These are phyloP conservation scores for Zizania palustris DNA, from an alignment of 202 grass and related monocot species.

Conservation along the genomic window DNA sequence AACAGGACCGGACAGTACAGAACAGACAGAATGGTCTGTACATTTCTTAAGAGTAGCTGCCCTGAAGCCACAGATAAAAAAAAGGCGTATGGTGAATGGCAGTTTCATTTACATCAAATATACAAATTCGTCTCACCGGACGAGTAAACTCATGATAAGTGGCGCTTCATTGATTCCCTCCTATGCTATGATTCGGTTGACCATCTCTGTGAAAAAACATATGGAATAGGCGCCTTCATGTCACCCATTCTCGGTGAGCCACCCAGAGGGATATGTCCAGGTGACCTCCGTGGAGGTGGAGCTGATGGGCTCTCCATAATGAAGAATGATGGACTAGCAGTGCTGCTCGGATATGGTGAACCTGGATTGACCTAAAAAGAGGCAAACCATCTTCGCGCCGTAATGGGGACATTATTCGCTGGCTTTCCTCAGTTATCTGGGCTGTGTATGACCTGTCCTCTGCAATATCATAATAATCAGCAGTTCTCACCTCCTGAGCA, in stretches of 20 bases:
- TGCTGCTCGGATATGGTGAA: conserved; percentile 58
- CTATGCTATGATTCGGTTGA: conserved; percentile 26
- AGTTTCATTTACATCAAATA: conserved; percentile 39
- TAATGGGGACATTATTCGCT: conserved; percentile 50
- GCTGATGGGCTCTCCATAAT: conserved; percentile 56
- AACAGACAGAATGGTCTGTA: neutral
- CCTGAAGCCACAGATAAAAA: neutral
- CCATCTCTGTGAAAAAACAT: conserved; percentile 50
- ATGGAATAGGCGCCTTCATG: conserved; percentile 62
- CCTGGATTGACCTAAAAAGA: conserved; percentile 62
- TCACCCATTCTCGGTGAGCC: conserved; percentile 31
- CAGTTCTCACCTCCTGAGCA: conserved; percentile 86
- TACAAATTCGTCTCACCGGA: neutral
- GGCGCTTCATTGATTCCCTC: neutral
- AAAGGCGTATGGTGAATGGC: neutral
- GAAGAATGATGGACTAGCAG: conserved; percentile 64
- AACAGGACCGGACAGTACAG: neutral
- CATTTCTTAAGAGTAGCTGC: neutral
- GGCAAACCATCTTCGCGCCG: conserved; percentile 62
- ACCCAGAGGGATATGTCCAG: conserved; percentile 40
- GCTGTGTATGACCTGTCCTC: conserved; percentile 43
- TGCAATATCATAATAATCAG: conserved; percentile 78
- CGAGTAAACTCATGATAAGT: neutral
- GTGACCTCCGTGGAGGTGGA: conserved; percentile 51
- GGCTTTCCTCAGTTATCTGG: conserved; percentile 38